Evolutionary conservation across 1,284 basidiomycete species (phyloP).

Genomic region (Leccinum huronense): DNA sequence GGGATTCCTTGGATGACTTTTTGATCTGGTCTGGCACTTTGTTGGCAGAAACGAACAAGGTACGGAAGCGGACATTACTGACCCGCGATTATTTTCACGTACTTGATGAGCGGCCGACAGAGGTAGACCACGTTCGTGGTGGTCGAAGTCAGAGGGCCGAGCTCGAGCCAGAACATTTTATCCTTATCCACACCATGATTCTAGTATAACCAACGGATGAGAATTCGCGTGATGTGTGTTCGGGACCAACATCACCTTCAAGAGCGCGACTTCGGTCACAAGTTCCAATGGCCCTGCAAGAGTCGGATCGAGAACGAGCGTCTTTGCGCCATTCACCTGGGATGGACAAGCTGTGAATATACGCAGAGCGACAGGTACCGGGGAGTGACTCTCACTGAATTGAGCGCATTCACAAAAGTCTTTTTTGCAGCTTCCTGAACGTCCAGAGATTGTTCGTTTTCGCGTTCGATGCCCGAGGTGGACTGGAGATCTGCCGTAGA

Average conservation of each 20-base stretch:
- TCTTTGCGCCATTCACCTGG: conserved; percentile 92
- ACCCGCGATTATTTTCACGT: conserved; percentile 92
- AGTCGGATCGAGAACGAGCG: conserved; percentile 86
- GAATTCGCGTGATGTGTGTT: not conserved
- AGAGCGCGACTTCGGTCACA: conserved; percentile 85
- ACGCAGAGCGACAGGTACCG: not conserved
- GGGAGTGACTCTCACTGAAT: conserved; percentile 56
- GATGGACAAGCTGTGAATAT: conserved; percentile 12
- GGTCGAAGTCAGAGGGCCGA: conserved; percentile 77
- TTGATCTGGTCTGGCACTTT: conserved; percentile 60
- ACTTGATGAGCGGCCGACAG: conserved; percentile 83
- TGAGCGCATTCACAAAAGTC: conserved; percentile 78
- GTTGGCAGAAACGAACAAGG: conserved; percentile 9
- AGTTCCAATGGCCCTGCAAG: conserved; percentile 92
- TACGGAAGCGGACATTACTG: conserved; percentile 25
- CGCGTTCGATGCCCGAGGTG: conserved; percentile 26
- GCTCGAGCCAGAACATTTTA: conserved; percentile 99
- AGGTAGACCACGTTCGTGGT: conserved; percentile 94
- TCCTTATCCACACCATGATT: conserved; percentile 87
- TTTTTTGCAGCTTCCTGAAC: conserved; percentile 68
- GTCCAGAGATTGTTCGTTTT: conserved; percentile 54
- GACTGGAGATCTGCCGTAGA: conserved; percentile 31
- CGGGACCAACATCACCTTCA: conserved; percentile 64
- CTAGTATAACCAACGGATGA: conserved; percentile 42
- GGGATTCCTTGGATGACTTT: conserved; percentile 70